Evolutionary conservation across 2,329 filamentous ascomycete species (phyloP).

Genomic region (Cercospora zeina): DNA sequence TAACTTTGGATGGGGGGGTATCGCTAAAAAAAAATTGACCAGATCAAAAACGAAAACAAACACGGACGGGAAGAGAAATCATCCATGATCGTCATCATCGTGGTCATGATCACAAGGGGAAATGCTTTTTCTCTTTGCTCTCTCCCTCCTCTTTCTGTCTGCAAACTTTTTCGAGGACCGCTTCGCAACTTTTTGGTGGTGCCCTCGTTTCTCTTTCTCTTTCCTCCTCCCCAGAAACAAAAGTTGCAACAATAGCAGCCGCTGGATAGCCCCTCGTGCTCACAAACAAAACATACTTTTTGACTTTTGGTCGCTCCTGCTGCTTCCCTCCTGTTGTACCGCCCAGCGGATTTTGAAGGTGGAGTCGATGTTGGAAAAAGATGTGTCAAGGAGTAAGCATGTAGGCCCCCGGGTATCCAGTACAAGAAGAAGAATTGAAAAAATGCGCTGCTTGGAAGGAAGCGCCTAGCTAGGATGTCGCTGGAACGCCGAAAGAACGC

Average conservation of each 20-base stretch:
- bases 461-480: conserved; percentile 4
- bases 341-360: conserved; percentile 1
- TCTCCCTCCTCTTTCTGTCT: not conserved
- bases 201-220: not conserved
- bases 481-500: not conserved
- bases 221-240: not conserved
- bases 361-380: not conserved
- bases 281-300: conserved; percentile 6
- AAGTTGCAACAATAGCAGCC: conserved; percentile 1
- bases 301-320: conserved; percentile 4
- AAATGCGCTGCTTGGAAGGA: not conserved
- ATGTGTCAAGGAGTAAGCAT: conserved; percentile 14
- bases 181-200: not conserved
- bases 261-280: conserved; percentile 6
- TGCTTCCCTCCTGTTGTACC: not conserved
- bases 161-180: not conserved
- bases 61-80: not conserved
- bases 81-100: too few relatives aligned
- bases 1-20: not conserved
- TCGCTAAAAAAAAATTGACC: not conserved
- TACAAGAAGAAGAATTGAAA: conserved; percentile 7
- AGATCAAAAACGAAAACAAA: not conserved
- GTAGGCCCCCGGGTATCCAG: conserved; percentile 22
- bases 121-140: not conserved
- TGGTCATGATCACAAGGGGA: not conserved